Base-by-base conservation (phyloP, 2,329 filamentous ascomycete genomes). In the Pyricularia pennisetigena region DNA sequence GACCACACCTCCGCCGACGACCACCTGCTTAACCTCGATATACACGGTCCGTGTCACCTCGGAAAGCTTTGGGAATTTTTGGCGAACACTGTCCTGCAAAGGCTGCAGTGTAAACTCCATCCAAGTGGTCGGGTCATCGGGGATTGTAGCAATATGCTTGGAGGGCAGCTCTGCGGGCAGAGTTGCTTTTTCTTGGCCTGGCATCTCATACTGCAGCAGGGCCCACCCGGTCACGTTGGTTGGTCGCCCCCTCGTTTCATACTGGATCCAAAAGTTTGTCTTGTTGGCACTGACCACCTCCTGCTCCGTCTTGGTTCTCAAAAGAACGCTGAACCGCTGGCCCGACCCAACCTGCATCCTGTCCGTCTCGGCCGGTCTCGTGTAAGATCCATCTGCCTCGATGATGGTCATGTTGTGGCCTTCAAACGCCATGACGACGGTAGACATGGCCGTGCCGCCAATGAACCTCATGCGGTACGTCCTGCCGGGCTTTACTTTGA, bases 401-500 rank as follows among this genome's bases (percentile, higher is more conserved):
- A 91, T 86, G 68, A 91, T 79, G 0, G 81, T 82, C 57, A 90
- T 77, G 1, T 78, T 72, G 71, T 91, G 88, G 6, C 74, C 82
- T 70, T 89, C 85, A 59, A 90, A 82, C 0, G 79, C 86, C 3
- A 88, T 71, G 1, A 82, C 80, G 23, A 57, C 65, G 2, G 59
- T 26, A 26, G 65, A 66, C 65, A 66, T 9, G 4, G 65, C 65
- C 0, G 82, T 84, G 0, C 75, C 81, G 4, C 86, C 86, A 62
- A 90, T 82, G 72, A 88, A 85, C 10, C 88, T 81, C 67, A 90
- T 76, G 1, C 87, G 81, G 72, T 90, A 91, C 0, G 83, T 86
- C 73, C 82, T 86, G 12, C 79, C 83, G 0, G 88, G 85, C 54
- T 88, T 78, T 9, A 91, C 84, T 6, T 85, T 80, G 8, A 90